These are phyloP conservation scores for Scedosporium minutisporum DNA, from an alignment of 2,329 filamentous ascomycete species.

Conservation along the genomic window DNA sequence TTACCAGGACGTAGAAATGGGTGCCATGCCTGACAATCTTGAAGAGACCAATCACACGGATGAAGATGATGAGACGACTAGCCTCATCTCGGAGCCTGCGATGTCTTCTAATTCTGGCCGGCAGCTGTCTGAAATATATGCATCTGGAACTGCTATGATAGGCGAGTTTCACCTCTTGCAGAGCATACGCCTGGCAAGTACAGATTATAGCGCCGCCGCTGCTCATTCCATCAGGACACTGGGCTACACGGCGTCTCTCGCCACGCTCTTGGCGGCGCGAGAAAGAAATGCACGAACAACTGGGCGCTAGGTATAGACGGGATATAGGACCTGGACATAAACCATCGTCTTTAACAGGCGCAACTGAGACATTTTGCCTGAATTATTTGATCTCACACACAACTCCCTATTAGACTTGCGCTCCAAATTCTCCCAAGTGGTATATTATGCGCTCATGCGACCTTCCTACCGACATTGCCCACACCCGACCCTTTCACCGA, in stretches of 20 bases:
- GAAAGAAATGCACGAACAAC: constrained; percentile 27
- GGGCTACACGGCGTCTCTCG: constrained; percentile 43
- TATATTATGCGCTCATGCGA: constrained; percentile 37
- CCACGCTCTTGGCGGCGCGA: constrained; percentile 38
- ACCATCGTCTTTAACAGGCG: background rate
- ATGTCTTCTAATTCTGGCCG: constrained; percentile 18
- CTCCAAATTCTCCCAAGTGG: background rate
- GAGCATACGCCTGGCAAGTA: constrained; percentile 32
- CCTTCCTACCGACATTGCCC: constrained; percentile 89
- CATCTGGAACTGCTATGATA: constrained; percentile 45
- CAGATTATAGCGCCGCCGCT: constrained; percentile 6
- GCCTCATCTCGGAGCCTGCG: constrained; percentile 11
- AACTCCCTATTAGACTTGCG: too few species aligned
- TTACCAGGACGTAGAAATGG: constrained; percentile 34
- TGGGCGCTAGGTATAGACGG: constrained; percentile 7
- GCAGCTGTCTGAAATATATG: constrained; percentile 37
- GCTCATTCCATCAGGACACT: constrained; percentile 44
- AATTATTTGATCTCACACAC: background rate
- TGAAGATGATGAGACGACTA: constrained; percentile 11
- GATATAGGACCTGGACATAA: background rate
- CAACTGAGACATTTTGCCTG: background rate
- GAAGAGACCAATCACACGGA: constrained; percentile 14
- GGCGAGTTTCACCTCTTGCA: constrained; percentile 44
- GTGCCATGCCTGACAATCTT: constrained; percentile 20
- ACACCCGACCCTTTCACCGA: constrained; percentile 90